phyloP scores from a whole-genome alignment of 179 eudicot species.

The Dionaea muscipula region DNA sequence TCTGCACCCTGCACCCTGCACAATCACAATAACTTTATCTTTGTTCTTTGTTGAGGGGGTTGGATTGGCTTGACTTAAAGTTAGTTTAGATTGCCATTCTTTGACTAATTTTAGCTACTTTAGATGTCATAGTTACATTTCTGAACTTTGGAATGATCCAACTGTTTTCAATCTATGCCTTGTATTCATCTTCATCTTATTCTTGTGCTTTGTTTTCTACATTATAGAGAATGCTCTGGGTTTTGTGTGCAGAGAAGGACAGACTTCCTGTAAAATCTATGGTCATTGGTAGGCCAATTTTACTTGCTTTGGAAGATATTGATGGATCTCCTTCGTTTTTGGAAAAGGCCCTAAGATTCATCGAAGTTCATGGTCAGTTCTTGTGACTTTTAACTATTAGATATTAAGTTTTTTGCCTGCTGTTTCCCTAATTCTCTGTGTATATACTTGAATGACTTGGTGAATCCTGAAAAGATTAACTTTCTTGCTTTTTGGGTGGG shows the following conservation, averaged over 20 bases:
- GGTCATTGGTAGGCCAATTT: constrained; percentile 83
- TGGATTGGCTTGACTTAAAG: too few relatives aligned
- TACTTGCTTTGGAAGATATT: constrained; percentile 92
- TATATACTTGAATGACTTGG: neutral
- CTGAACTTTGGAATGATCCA: too few relatives aligned
- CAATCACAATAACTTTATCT: too few relatives aligned
- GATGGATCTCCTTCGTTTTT: constrained; percentile 93
- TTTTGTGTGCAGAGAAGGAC: constrained; percentile 38
- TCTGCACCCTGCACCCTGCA: too few relatives aligned
- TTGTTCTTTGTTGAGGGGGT: too few relatives aligned
- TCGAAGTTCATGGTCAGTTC: constrained; percentile 65
- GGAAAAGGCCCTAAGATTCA: constrained; percentile 87
- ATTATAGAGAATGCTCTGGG: neutral
- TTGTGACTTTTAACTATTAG: neutral
- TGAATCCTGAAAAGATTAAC: neutral
- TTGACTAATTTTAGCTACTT: too few relatives aligned
- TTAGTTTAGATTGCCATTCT: too few relatives aligned
- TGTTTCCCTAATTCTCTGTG: neutral
- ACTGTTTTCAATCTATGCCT: too few relatives aligned
- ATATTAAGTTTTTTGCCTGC: neutral
- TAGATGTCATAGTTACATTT: too few relatives aligned
- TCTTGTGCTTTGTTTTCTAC: too few relatives aligned
- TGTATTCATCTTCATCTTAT: too few relatives aligned
- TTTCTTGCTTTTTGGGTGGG: neutral
- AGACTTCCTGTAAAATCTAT: constrained; percentile 47